Conservation (phyloP, 352 stramenopile species). For the Albugo laibachii region DNA sequence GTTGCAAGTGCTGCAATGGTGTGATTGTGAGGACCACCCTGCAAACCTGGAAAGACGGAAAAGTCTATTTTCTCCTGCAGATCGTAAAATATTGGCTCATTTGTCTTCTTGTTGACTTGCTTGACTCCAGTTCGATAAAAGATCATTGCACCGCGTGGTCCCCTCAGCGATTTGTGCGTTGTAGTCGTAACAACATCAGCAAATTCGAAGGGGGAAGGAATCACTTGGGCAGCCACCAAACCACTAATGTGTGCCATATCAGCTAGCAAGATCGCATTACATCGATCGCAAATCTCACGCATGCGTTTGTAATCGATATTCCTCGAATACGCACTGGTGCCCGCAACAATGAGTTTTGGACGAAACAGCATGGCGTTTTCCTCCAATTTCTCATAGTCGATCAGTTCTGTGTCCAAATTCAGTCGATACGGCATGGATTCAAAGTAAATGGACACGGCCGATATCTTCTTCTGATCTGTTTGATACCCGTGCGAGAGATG, state of each 20-base stretch:
- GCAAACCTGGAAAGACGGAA: constrained; percentile 95
- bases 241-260: constrained; percentile 99
- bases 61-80: constrained; percentile 98
- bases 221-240: constrained; percentile 89
- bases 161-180: constrained; percentile 98
- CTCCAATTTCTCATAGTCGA: constrained; percentile 98
- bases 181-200: constrained; percentile 99
- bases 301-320: constrained; percentile 99
- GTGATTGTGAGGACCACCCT: constrained; percentile 99
- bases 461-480: constrained; percentile 98
- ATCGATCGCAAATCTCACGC: constrained; percentile 84
- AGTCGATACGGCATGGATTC: constrained; percentile 98
- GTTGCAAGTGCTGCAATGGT: constrained; percentile 98
- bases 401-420: constrained; percentile 89
- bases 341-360: constrained; percentile 97
- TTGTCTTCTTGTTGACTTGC: constrained; percentile 88
- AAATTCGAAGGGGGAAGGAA: constrained; percentile 95
- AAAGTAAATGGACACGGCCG: constrained; percentile 96
- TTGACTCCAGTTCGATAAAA: constrained; percentile 96
- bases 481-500: constrained; percentile 98
- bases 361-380: constrained; percentile 85
- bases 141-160: constrained; percentile 98
- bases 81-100: constrained; percentile 84
- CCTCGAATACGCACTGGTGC: constrained; percentile 95
- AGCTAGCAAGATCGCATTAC: constrained; percentile 92